These are phyloP conservation scores for Bromus sterilis DNA, from an alignment of 176 grass and related monocot genomes.

Conservation along the genomic window DNA sequence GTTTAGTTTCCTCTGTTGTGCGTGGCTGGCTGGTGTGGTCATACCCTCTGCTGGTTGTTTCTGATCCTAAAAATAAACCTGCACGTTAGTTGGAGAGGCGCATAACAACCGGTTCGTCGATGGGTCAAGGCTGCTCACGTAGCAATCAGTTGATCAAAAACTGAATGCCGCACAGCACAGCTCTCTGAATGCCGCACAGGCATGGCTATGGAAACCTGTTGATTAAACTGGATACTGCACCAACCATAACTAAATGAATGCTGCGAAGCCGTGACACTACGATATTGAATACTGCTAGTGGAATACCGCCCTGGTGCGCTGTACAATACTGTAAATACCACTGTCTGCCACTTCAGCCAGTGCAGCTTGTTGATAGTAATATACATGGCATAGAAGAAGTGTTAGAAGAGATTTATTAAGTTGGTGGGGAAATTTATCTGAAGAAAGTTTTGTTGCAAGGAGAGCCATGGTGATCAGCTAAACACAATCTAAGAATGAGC, in stretches of 20 bases:
- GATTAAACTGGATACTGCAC: background rate
- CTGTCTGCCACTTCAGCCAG: background rate
- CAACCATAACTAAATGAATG: background rate
- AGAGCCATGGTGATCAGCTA: too few relatives aligned
- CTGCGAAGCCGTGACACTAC: too few relatives aligned
- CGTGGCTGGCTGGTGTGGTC: background rate
- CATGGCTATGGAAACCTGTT: background rate
- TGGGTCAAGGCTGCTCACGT: background rate
- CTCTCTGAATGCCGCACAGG: background rate
- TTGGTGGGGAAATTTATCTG: too few relatives aligned
- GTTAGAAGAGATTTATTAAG: too few relatives aligned
- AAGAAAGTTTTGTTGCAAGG: too few relatives aligned
- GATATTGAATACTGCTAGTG: background rate
- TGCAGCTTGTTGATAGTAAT: too few relatives aligned
- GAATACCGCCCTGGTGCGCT: background rate
- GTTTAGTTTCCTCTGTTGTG: background rate
- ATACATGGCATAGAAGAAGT: too few relatives aligned
- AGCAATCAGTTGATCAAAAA: background rate
- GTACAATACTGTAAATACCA: background rate
- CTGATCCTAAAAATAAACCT: slow-evolving; percentile 17
- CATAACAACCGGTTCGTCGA: background rate
- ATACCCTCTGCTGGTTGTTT: background rate
- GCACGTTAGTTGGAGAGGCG: background rate
- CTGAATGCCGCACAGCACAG: background rate
- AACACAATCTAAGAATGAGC: too few relatives aligned